phyloP scores from a whole-genome alignment of 495 filamentous ascomycete species.

The Talaromyces proteolyticus region DNA sequence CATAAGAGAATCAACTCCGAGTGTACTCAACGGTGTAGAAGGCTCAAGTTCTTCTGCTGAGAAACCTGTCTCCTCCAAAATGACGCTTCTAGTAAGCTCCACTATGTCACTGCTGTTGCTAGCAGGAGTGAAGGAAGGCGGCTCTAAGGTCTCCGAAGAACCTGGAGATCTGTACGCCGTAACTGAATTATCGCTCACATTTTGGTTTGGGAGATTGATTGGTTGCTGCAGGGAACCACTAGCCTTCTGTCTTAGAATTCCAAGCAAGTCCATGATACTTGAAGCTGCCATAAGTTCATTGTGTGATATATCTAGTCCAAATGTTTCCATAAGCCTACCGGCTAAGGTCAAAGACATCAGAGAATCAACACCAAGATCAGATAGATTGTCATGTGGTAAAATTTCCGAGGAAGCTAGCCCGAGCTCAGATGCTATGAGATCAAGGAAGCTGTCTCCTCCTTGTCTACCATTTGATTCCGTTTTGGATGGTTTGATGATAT shows the following conservation, averaged over 20 bases:
- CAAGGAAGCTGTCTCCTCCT: conserved; percentile 1
- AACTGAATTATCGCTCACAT: conserved; percentile 1
- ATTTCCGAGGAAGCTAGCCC: conserved; percentile 59
- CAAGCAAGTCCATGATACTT: conserved; percentile 56
- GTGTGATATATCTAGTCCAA: conserved; percentile 42
- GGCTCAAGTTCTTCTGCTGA: conserved; percentile 52
- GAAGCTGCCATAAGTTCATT: conserved; percentile 54
- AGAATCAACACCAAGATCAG: conserved; percentile 38
- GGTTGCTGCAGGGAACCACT: conserved; percentile 23
- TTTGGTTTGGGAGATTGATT: conserved; percentile 13
- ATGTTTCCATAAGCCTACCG: conserved; percentile 41
- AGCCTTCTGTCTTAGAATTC: conserved; percentile 11
- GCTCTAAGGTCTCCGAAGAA: conserved; percentile 2
- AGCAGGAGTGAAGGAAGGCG: background rate
- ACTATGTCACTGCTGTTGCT: conserved; percentile 28
- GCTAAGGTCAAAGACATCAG: conserved; percentile 38
- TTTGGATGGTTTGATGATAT: background rate
- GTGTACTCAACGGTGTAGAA: conserved; percentile 36
- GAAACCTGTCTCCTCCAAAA: conserved; percentile 64
- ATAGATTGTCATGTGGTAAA: conserved; percentile 25
- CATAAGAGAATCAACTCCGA: conserved; percentile 49
- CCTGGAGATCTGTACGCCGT: background rate
- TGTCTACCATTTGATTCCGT: conserved; percentile 1
- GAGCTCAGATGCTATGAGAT: conserved; percentile 58
- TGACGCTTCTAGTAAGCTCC: conserved; percentile 46